Percentiles rank a stretch among this genome's conserved stretches.
These are phyloP conservation scores for Phytomonas serpens DNA, from an alignment of 208 protist species.

Conservation along the genomic window DNA sequence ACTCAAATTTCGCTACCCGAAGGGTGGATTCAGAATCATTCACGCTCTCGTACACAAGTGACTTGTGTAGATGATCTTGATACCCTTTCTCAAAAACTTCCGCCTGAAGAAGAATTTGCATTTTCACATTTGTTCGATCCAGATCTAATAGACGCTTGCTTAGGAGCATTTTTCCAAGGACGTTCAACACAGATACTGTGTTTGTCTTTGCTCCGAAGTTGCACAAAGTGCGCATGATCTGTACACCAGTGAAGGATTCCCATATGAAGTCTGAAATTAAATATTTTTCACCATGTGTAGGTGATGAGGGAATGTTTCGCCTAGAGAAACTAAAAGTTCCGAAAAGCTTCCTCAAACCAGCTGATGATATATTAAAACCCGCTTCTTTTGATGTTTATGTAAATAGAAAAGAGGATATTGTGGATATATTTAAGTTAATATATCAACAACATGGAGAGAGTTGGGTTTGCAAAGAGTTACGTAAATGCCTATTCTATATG, in stretches of 20 bases:
- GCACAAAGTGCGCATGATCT: constrained; percentile 41
- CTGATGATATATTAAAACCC: constrained; percentile 15
- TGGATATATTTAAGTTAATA: constrained; percentile 52
- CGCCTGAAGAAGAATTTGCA: constrained; percentile 33
- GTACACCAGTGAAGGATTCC: constrained; percentile 18
- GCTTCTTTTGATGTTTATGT: constrained; percentile 57
- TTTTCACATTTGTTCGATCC: constrained; percentile 66
- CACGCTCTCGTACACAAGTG: constrained; percentile 22
- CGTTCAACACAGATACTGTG: constrained; percentile 19
- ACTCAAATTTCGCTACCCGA: constrained; percentile 19
- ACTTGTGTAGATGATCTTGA: constrained; percentile 33
- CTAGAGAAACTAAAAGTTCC: constrained; percentile 26
- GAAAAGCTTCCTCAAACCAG: constrained; percentile 30
- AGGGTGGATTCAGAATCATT: constrained; percentile 21
- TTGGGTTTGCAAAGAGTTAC: constrained; percentile 72
- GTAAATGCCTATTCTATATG: constrained; percentile 61
- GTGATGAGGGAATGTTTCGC: constrained; percentile 23
- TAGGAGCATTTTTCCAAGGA: constrained; percentile 66
- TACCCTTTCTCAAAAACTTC: constrained; percentile 20
- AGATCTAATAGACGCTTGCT: constrained; percentile 50
- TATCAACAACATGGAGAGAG: constrained; percentile 66
- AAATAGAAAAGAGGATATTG: constrained; percentile 58
- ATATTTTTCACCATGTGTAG: constrained; percentile 26
- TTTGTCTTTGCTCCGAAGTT: constrained; percentile 70
- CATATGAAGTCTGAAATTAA: constrained; percentile 18